Evolutionary conservation across 805 yeast genomes (phyloP), one percentile per base, ranked within the genome.

Genomic region (Kazachstania taianensis): DNA sequence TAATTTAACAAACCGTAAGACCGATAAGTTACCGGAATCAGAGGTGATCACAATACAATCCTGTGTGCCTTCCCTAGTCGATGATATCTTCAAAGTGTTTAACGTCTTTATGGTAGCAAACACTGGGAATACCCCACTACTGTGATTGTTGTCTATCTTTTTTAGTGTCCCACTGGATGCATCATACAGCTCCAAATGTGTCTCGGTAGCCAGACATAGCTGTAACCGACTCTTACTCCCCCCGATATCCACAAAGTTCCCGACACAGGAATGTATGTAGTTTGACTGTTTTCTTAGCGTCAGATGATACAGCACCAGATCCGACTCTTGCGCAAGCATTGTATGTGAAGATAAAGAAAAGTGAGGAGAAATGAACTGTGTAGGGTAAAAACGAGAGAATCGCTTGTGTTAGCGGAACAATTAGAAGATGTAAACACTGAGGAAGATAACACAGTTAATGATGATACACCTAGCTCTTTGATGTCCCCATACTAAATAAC

Each of bases 1-100:
- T 2, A 56, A 49, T 23, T 33, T 23, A 15, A 40, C 32, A 23
- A 39, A 33, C 15, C 33, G 20, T 5, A 37, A 15, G 1, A 82
- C 51, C 0, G 74, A 62, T 15, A 86, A 42, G 40, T 74, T 73
- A 0, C 96, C 96, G 2, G 94, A 71, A 50, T 87, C 96, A 0
- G 92, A 75, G 0, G 89, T 72, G 2, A 84, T 52, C 5, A 78
- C 69, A n/a, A 87, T 41, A 19, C 62, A 62, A 43, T 84, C 92
- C 36, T 62, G 65, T 0, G 81, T 84, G 0, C 72, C 64, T 8
- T 70, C 53, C 15, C 73, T 67, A 37, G 22, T 18, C 7, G 30
- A 12, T 2, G 15, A 20, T 14, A 23, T 17, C 14, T 26, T 33
- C 16, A 84, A 58, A 17, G 70, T 62, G 5, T 62, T 63, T 8